A percentile compares a stretch with the other conserved stretches of the same genome.
Conservation (phyloP, 2,329 filamentous ascomycete species). For the Hyphodiscus sp. region DNA sequence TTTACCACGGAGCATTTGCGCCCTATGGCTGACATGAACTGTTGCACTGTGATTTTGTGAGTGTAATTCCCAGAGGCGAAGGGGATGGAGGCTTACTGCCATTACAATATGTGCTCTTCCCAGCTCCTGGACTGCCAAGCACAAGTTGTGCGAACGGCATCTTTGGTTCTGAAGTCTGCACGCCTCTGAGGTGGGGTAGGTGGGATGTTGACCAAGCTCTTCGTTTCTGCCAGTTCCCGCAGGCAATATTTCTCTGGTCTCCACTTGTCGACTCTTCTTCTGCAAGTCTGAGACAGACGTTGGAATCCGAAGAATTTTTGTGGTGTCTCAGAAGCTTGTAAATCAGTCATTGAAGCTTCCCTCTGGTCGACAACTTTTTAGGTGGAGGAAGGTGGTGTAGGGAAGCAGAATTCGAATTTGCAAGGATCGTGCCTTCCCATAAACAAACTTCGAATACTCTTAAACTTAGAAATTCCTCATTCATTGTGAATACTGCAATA, state of each 20-base stretch:
- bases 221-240: not conserved
- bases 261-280: not conserved
- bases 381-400: not conserved
- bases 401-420: not conserved
- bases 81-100: conserved; percentile 54
- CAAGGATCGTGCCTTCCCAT: not conserved
- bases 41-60: conserved; percentile 59
- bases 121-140: conserved; percentile 88
- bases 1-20: conserved; percentile 94
- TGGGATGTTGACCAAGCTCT: conserved; percentile 1
- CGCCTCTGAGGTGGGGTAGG: not conserved
- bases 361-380: not conserved
- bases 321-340: not conserved
- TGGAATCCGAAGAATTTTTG: not conserved
- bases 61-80: not conserved
- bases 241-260: not conserved
- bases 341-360: not conserved
- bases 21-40: conserved; percentile 94
- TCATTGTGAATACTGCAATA: not conserved
- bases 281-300: not conserved
- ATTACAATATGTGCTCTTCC: conserved; percentile 98
- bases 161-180: not conserved
- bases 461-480: not conserved
- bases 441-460: not conserved
- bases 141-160: conserved; percentile 51